Conservation (phyloP, 345 rosid species). For the Cochlearia excelsa region DNA sequence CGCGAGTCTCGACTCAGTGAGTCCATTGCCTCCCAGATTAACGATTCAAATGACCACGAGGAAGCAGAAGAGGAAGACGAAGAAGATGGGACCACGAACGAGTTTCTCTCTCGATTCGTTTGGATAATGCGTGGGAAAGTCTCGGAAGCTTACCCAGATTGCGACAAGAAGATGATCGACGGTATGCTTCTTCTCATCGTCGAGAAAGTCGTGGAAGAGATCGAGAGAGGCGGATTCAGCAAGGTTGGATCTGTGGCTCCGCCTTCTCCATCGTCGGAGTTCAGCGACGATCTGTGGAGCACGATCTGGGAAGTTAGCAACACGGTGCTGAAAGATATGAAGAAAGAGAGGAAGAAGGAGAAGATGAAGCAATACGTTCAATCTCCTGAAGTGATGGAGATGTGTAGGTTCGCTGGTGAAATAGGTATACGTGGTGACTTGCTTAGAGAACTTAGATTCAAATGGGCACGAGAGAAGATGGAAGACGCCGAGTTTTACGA, state of each 20-base stretch:
- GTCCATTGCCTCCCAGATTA: slow-evolving; percentile 30
- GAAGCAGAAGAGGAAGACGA: slow-evolving; percentile 49
- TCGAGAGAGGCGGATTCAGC: slow-evolving; percentile 58
- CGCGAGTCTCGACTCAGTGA: slow-evolving; percentile 34
- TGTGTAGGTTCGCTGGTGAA: slow-evolving; percentile 87
- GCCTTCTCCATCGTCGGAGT: slow-evolving; percentile 39
- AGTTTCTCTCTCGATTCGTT: slow-evolving; percentile 76
- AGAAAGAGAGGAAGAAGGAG: slow-evolving; percentile 75
- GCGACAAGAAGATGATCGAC: slow-evolving; percentile 57
- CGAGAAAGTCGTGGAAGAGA: slow-evolving; percentile 63
- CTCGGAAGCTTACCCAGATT: slow-evolving; percentile 52
- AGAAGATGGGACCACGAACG: slow-evolving; percentile 58
- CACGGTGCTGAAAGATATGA: slow-evolving; percentile 78
- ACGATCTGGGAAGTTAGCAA: slow-evolving; percentile 80
- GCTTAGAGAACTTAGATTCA: slow-evolving; percentile 83
- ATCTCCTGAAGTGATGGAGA: slow-evolving; percentile 67
- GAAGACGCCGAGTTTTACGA: slow-evolving; percentile 75
- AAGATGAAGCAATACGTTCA: slow-evolving; percentile 76
- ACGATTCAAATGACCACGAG: slow-evolving; percentile 27
- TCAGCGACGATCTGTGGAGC: slow-evolving; percentile 75
- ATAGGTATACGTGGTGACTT: slow-evolving; percentile 83
- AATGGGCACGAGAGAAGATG: slow-evolving; percentile 88
- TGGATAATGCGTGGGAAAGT: slow-evolving; percentile 80
- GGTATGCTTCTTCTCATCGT: slow-evolving; percentile 77
- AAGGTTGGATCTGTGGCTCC: slow-evolving; percentile 35